Conservation (phyloP, 2,329 filamentous ascomycete genomes). For the Gaeumannomyces sp. region DNA sequence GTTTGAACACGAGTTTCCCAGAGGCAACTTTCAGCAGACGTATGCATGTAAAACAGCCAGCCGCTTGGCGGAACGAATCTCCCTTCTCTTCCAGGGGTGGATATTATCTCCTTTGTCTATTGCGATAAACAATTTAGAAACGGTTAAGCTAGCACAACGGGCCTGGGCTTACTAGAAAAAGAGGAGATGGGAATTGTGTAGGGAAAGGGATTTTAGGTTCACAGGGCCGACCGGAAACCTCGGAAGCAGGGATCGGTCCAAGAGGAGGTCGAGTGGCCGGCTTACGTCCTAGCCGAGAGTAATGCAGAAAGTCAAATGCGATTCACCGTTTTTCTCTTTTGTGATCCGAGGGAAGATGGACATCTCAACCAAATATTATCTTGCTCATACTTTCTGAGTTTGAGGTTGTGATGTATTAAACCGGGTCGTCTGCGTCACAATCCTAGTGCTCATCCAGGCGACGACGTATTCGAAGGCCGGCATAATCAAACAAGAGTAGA, state of each 20-base stretch:
- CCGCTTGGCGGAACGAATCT: not conserved
- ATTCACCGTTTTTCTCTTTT: not conserved
- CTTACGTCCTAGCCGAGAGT: not conserved
- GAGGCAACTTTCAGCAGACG: not conserved
- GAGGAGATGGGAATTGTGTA: not conserved
- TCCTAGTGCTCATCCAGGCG: not conserved
- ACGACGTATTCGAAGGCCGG: not conserved
- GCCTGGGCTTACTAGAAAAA: not conserved
- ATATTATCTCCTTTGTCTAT: not conserved
- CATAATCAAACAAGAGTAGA: not conserved
- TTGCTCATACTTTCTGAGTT: not conserved
- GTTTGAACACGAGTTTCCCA: not conserved
- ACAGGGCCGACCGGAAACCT: not conserved
- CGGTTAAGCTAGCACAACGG: not conserved
- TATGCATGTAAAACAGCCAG: not conserved
- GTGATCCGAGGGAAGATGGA: too few relatives aligned
- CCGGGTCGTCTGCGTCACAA: not conserved
- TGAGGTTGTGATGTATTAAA: not conserved
- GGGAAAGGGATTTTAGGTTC: not conserved
- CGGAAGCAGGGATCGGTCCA: not conserved
- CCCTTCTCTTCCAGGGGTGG: not conserved
- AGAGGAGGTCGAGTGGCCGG: not conserved
- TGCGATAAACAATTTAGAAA: not conserved
- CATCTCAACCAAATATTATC: too few relatives aligned
- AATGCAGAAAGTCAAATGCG: not conserved